A percentile compares a stretch with the other conserved stretches of the same genome.
Conservation (phyloP, 257 asterid species). For the Solanum bulbocastanum region DNA sequence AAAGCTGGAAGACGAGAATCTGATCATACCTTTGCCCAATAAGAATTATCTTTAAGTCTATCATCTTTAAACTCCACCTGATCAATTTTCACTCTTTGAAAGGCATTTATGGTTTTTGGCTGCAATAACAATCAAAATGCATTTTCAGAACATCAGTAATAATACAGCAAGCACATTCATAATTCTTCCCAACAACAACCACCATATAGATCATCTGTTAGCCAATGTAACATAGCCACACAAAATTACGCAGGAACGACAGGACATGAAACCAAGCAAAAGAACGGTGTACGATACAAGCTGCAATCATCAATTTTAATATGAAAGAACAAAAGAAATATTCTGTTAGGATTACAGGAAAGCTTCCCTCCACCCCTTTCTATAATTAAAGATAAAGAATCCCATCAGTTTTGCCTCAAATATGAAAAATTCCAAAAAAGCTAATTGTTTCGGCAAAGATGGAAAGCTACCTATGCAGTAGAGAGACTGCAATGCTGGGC, state of each 20-base stretch:
- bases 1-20: neutral
- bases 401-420: neutral
- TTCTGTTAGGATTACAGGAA: neutral
- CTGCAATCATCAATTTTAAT: neutral
- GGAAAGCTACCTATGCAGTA: neutral
- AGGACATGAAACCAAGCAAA: neutral
- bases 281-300: neutral
- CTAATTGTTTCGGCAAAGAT: neutral
- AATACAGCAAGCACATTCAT: neutral
- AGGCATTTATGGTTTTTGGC: slow-evolving; percentile 66
- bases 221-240: neutral
- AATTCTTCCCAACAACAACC: neutral
- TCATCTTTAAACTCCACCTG: slow-evolving; percentile 36
- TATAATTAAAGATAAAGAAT: neutral
- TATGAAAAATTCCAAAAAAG: neutral
- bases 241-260: neutral
- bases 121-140: slow-evolving; percentile 18
- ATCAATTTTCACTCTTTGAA: slow-evolving; percentile 42
- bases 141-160: neutral
- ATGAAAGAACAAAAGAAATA: neutral
- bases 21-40: slow-evolving; percentile 83
- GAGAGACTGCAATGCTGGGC: neutral
- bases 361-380: neutral
- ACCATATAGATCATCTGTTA: neutral
- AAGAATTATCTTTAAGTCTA: slow-evolving; percentile 90